Base-by-base conservation (phyloP, 2,329 filamentous ascomycete genomes). In the Fonsecaea pedrosoi region DNA sequence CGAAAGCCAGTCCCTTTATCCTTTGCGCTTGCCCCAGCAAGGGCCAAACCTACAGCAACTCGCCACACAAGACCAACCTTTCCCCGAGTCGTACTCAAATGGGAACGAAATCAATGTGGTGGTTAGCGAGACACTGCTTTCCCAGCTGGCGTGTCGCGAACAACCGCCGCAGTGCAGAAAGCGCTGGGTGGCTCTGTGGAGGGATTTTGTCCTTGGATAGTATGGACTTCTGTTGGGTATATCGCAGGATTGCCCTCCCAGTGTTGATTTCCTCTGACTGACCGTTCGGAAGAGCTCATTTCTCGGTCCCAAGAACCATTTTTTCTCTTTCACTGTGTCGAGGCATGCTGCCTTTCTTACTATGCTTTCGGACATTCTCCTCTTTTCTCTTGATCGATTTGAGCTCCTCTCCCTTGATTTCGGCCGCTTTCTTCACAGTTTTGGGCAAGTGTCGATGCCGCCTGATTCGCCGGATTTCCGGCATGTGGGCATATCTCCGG, bases 331-430 rank as follows among this genome's bases (percentile, higher is more conserved):
- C 93, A 70, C 87, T 88, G 78, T 86, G 86, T 74, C 92, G 84
- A 78, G 87, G 86, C 78, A 89, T 84, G 73, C 90, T 87, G 73
- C 92, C 90, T 83, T 95, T 94, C 83, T 90, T 92, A 66, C 88
- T 90, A 79, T 99, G 94, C 78, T 92, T 92, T 72, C 95, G 86
- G 80, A 96, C 92, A 77, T 99, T 99, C 83, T 99, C 95, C 75
- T 97, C 92, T 73, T 89, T 89, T 74, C 92, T 85, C 87, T 96
- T 97, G 78, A 97, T 91, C 38, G 92, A 87, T 79, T 88, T 89
- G 74, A 97, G 79, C 79, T 98, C 95, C 76, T 96, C 92, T 65
- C 82, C 82, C 87, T 99, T 99, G 81, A 98, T 98, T 83, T 97
- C 91, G 57, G 86, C 89, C 3, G 94, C 94, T 87, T 97, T 98